Evolutionary conservation across 2,329 filamentous ascomycete species (phyloP).

Genomic region (Alternaria solani): DNA sequence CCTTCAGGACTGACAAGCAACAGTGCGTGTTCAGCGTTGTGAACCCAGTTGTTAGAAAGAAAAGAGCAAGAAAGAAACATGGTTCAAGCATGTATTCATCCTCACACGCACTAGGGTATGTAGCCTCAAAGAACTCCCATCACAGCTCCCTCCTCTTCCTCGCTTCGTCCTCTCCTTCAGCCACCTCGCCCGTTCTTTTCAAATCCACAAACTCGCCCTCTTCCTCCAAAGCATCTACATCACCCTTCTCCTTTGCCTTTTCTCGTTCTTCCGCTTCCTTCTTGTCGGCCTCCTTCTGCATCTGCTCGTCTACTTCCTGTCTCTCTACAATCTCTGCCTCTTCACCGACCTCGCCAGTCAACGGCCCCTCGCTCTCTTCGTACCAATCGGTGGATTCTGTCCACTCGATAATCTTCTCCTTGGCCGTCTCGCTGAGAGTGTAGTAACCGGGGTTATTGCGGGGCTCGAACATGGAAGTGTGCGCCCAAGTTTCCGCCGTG

Average conservation of each 20-base stretch:
- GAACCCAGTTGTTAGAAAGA: not conserved
- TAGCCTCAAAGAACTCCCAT: not conserved
- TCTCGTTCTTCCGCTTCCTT: conserved; percentile 12
- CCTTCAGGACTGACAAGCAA: too few relatives aligned
- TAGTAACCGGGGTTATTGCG: conserved; percentile 77
- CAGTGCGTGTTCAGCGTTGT: too few relatives aligned
- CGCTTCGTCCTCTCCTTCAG: conserved; percentile 15
- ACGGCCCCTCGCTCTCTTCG: conserved; percentile 53
- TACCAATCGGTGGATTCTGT: conserved; percentile 71
- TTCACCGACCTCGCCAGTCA: conserved; percentile 38
- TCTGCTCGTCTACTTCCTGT: conserved; percentile 32
- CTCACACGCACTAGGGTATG: not conserved
- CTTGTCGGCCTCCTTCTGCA: conserved; percentile 29
- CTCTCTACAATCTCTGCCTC: conserved; percentile 45
- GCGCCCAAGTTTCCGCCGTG: conserved; percentile 79
- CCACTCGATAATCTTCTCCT: conserved; percentile 72
- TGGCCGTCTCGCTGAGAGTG: conserved; percentile 70
- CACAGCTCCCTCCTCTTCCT: conserved; percentile 26
- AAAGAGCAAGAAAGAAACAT: not conserved
- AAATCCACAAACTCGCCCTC: conserved; percentile 28
- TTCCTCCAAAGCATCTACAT: conserved; percentile 11
- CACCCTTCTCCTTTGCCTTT: not conserved
- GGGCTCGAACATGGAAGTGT: conserved; percentile 80
- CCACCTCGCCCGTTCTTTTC: conserved; percentile 18
- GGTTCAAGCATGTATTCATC: not conserved